A percentile compares a stretch with the other conserved stretches of the same genome.
Evolutionary conservation across 1,284 basidiomycete species (phyloP).

Genomic region (Ceratobasidium sp.): DNA sequence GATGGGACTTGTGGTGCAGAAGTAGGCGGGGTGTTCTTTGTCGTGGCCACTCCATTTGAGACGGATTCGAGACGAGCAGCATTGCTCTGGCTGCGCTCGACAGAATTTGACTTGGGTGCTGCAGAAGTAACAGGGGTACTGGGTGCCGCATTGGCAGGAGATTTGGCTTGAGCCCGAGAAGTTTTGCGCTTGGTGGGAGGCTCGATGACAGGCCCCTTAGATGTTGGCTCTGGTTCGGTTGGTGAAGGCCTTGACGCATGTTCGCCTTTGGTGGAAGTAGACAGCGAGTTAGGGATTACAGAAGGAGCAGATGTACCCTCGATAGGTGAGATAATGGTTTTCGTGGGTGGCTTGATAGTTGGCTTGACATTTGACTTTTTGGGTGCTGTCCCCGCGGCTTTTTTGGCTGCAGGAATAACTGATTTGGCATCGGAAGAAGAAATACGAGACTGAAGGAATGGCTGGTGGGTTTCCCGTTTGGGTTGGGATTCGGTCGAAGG

Average conservation of each 20-base stretch:
- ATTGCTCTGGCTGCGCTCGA: conserved; percentile 2
- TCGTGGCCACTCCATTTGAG: not conserved
- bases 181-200: not conserved
- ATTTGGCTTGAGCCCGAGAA: not conserved
- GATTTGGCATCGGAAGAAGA: conserved; percentile 31
- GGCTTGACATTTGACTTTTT: conserved; percentile 24
- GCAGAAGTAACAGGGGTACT: not conserved
- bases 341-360: conserved; percentile 24
- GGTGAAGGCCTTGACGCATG: too few relatives aligned
- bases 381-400: conserved; percentile 12
- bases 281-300: not conserved
- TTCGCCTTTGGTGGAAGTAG: not conserved
- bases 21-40: not conserved
- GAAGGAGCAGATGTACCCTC: not conserved
- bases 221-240: not conserved
- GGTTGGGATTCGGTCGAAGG: conserved; percentile 35
- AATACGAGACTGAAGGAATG: conserved; percentile 39
- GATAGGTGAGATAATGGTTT: not conserved
- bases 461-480: conserved; percentile 41
- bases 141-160: not conserved
- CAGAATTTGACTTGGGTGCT: conserved; percentile 11
- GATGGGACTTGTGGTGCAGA: not conserved
- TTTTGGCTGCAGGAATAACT: conserved; percentile 29
- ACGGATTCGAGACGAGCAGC: not conserved
- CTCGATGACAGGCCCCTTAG: not conserved